Base-by-base conservation (phyloP, 768 basidiomycete species). In the Psilocybe azurescens region DNA sequence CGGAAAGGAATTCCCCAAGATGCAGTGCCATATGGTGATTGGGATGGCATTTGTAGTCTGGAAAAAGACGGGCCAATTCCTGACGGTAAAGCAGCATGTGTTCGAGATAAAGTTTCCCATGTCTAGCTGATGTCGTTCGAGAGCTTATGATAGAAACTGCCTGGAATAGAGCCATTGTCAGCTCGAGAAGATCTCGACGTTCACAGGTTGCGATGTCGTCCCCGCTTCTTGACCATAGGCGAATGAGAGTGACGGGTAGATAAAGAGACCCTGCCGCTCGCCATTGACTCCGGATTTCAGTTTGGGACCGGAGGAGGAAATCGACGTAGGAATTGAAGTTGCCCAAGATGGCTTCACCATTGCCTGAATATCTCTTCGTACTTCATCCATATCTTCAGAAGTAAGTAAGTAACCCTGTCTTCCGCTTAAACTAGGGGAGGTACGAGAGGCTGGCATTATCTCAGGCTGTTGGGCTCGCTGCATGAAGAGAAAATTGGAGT, bases 211-310 rank as follows among this genome's bases (percentile, higher is more conserved):
- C 33, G 33, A 10, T 7, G 16, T 29, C 24, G 16, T 46, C 20
- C 20, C 16, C 51, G 28, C 13, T 33, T n/a, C 2, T 5, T 33
- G 2, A 48, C 9, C 61, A 55, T 57, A 3, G 52, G 6, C 61
- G 61, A 11, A 62, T 33, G 5, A 62, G 38, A 3, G 61, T 41
- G 2, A 62, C 49, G n/a, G 61, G 61, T 8, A 62, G 24, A 28
- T 57, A 62, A 7, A 53, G 10, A 2, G 48, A 48, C 5, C 36
- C 55, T 3, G 56, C 36, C 1, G 24, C 49, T 5, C 61, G 55
- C 55, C 56, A 62, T 57, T 62, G 55, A 46, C 57, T n/a, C n/a
- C 61, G 2, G 61, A 56, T 44, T 62, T 62, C 24, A 62, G 16
- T 41, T 62, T 62, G 6, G 38, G n/a, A 13, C 61, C 49, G 5